These are phyloP conservation scores for Fusarium nelsonii DNA, from an alignment of 2,329 filamentous ascomycete species.

Conservation along the genomic window DNA sequence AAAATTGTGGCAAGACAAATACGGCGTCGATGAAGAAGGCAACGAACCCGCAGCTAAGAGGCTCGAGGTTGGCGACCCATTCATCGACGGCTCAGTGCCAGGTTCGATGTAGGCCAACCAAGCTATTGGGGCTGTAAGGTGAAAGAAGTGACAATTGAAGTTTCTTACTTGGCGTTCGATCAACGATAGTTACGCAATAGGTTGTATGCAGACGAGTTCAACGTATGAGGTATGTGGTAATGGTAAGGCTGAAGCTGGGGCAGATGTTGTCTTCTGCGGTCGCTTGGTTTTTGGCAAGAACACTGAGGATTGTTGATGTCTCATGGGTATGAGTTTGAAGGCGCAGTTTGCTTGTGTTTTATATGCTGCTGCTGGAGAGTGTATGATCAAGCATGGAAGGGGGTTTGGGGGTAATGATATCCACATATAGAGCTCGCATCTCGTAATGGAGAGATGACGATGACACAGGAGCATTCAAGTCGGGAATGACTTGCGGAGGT, in stretches of 20 bases:
- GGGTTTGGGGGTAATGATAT: constrained; percentile 33
- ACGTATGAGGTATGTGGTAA: constrained; percentile 22
- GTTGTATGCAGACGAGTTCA: constrained; percentile 3
- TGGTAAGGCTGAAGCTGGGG: constrained; percentile 11
- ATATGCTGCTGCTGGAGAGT: constrained; percentile 26
- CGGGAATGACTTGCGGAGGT: constrained; percentile 19
- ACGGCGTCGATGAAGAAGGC: constrained; percentile 57
- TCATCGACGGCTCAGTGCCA: constrained; percentile 46
- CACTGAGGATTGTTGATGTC: constrained; percentile 2
- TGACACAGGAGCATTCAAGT: constrained; percentile 18
- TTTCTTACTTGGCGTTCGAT: constrained; percentile 18
- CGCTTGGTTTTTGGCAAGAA: constrained; percentile 4
- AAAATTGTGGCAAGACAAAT: constrained; percentile 78
- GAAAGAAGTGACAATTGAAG: not conserved
- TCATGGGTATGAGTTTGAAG: constrained; percentile 9
- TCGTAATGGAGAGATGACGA: constrained; percentile 28
- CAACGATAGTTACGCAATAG: constrained; percentile 15
- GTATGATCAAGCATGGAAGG: constrained; percentile 25
- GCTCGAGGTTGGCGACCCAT: constrained; percentile 64
- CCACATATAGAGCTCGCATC: constrained; percentile 41
- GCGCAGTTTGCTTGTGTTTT: constrained; percentile 29
- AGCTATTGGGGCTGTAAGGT: constrained; percentile 24
- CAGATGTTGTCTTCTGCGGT: not conserved
- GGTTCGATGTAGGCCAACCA: constrained; percentile 18
- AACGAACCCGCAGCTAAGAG: constrained; percentile 66